These are phyloP conservation scores for Geosmithia putterillii DNA, from an alignment of 2,329 filamentous ascomycete genomes.

Conservation along the genomic window DNA sequence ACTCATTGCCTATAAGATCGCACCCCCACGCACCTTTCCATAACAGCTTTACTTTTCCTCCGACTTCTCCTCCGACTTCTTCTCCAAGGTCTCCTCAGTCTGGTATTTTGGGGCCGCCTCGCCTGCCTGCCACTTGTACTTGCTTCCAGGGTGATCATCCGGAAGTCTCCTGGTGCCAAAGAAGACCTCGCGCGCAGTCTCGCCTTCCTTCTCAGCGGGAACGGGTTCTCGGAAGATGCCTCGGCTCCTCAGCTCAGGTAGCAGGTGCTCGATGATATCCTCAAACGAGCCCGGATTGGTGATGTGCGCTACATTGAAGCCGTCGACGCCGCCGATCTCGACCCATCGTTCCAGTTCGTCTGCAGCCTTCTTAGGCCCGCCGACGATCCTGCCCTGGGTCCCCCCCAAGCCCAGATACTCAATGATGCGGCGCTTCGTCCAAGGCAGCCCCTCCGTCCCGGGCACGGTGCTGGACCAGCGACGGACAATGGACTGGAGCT, in stretches of 20 bases:
- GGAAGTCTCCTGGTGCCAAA: slow-evolving; percentile 36
- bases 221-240: slow-evolving; percentile 45
- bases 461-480: slow-evolving; percentile 44
- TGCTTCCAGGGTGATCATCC: slow-evolving; percentile 37
- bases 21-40: too few relatives aligned
- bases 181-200: slow-evolving; percentile 50
- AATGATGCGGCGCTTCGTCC: slow-evolving; percentile 61
- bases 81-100: too few relatives aligned
- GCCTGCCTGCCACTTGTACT: slow-evolving; percentile 25
- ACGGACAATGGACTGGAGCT: slow-evolving; percentile 43
- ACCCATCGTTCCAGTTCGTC: slow-evolving; percentile 59
- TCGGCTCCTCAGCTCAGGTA: slow-evolving; percentile 49
- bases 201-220: slow-evolving; percentile 39
- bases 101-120: not conserved
- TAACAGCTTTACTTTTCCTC: too few relatives aligned
- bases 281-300: slow-evolving; percentile 57
- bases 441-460: slow-evolving; percentile 40
- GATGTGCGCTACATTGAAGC: slow-evolving; percentile 62
- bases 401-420: slow-evolving; percentile 58
- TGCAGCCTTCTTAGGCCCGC: slow-evolving; percentile 51
- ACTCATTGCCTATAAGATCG: too few relatives aligned
- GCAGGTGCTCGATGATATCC: slow-evolving; percentile 51
- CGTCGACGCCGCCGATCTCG: slow-evolving; percentile 56
- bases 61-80: too few relatives aligned
- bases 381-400: slow-evolving; percentile 51